Conservation (phyloP, 1,139 yeast species). For the Suhomyces yuchorum region DNA sequence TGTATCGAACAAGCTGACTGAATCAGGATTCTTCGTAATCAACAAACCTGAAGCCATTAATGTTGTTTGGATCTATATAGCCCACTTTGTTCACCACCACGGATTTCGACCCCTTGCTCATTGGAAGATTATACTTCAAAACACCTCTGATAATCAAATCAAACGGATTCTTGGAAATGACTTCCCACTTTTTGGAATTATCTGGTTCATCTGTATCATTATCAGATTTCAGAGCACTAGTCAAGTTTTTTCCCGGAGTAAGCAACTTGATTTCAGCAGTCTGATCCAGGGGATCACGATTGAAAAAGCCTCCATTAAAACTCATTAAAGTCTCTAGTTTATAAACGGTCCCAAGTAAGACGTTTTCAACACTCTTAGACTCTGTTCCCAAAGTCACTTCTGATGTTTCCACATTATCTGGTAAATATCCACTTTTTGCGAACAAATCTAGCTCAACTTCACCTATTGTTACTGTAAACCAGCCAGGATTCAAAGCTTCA, state of each 20-base stretch:
- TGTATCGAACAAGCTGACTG: background rate
- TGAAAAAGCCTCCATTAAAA: slow-evolving; percentile 79
- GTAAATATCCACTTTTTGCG: slow-evolving; percentile 70
- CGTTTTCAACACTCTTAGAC: slow-evolving; percentile 53
- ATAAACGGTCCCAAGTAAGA: slow-evolving; percentile 70
- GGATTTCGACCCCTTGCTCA: slow-evolving; percentile 56
- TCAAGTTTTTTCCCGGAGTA: slow-evolving; percentile 71
- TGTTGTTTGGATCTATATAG: slow-evolving; percentile 53
- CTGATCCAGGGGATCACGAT: slow-evolving; percentile 56
- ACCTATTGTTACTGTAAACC: slow-evolving; percentile 64
- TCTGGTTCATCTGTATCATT: slow-evolving; percentile 26
- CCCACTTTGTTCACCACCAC: slow-evolving; percentile 65
- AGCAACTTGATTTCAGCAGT: slow-evolving; percentile 71
- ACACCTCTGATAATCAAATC: slow-evolving; percentile 85
- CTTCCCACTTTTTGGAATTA: slow-evolving; percentile 68
- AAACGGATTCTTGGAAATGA: slow-evolving; percentile 77
- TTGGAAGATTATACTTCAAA: slow-evolving; percentile 73
- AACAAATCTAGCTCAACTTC: slow-evolving; percentile 82
- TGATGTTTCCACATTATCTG: slow-evolving; percentile 17
- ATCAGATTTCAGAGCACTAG: slow-evolving; percentile 27
- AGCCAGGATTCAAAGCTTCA: slow-evolving; percentile 86
- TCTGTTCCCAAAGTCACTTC: slow-evolving; percentile 1
- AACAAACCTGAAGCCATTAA: slow-evolving; percentile 3
- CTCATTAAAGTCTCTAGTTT: slow-evolving; percentile 70
- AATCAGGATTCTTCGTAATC: slow-evolving; percentile 2